Evolutionary conservation across 2,329 filamentous ascomycete species (phyloP), one percentile per base, ranked within the genome.

Genomic region (Hypoxylon sp.): DNA sequence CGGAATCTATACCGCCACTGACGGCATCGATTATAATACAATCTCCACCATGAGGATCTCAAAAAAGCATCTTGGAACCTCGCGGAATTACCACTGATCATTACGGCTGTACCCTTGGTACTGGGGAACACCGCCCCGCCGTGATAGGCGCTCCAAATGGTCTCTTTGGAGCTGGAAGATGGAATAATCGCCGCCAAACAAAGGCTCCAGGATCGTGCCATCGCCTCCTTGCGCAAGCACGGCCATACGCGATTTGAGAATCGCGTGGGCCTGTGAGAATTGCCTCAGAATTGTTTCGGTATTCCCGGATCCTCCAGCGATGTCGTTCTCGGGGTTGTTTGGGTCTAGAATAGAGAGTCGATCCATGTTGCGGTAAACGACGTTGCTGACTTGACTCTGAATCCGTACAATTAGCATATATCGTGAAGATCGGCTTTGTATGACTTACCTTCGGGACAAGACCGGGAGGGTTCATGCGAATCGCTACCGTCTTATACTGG

Each of bases 301-400:
- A 72, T 93, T 92, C 50, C 84, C 86, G 0, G 94, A 96, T 8
- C 95, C 95, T 8, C 94, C 94, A 0, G 96, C 91, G 27, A 99
- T 96, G 76, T 99, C 96, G 78, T 98, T 98, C 27, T 86, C 82
- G 0, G 88, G 79, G 65, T 93, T 92, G 79, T 98, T 97, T 0
- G 96, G 96, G 76, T 99, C 96, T 65, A 97, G 91, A 74, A 99
- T 97, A 7, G 91, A 92, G 1, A 99, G 85, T 1, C 94, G 89
- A 56, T 91, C 85, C 13, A 79, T 80, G 75, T 90, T 90, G 74
- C 87, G 88, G 75, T 91, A 89, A 3, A 84, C 79, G 57, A 90
- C 78, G 0, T 76, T 77, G 31, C 70, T 78, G 14, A 86, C 84
- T 27, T 83, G 77, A 40, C 76, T 79, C 86, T 88, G 49, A 2